Base-by-base conservation (phyloP, 2,329 filamentous ascomycete genomes). In the Colletotrichum sojae region DNA sequence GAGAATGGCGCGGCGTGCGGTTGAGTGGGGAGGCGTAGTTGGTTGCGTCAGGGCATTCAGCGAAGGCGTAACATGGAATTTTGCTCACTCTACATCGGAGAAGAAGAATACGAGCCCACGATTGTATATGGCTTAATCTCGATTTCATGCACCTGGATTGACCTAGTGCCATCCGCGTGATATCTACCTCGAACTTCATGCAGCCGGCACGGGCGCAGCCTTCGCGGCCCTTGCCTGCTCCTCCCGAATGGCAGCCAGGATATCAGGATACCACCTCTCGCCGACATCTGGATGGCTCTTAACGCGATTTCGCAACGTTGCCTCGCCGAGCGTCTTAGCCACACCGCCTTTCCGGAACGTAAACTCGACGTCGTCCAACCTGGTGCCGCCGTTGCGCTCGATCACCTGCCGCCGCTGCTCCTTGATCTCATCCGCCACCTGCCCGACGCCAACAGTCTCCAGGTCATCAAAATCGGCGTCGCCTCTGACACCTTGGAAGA, bases 281-380 rank as follows among this genome's bases (percentile, higher is more conserved):
- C 92, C 93, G 1, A 97, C 94, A 78, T 97, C 94, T 4, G 91
- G 92, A 81, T 97, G 94, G 73, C 92, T 94, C 86, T 95, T 96
- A 73, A 97, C 86, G 15, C 94, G 83, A 80, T 97, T 97, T 81
- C 93, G 87, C 77, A 97, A 81, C 67, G 93, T 97, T 12, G 94
- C 94, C 83, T 97, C 93, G 5, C 94, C 94, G 9, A 97, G 81
- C 73, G 88, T 91, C 77, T 87, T 89, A 16, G 89, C 88, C 76
- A 85, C 88, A 64, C 89, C 85, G 16, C 92, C 92, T 71, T 86
- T 90, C 25, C 90, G 87, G 76, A 97, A 97, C 2, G 94, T 96
- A 78, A 96, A 97, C 82, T 97, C 94, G 53, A 95, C 93, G 75
- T 95, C 93, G 74, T 94, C 92, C 51, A 89, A 78, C 46, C 88